Evolutionary conservation across 2,329 filamentous ascomycete species (phyloP).

Genomic region (Neonectria ditissima): DNA sequence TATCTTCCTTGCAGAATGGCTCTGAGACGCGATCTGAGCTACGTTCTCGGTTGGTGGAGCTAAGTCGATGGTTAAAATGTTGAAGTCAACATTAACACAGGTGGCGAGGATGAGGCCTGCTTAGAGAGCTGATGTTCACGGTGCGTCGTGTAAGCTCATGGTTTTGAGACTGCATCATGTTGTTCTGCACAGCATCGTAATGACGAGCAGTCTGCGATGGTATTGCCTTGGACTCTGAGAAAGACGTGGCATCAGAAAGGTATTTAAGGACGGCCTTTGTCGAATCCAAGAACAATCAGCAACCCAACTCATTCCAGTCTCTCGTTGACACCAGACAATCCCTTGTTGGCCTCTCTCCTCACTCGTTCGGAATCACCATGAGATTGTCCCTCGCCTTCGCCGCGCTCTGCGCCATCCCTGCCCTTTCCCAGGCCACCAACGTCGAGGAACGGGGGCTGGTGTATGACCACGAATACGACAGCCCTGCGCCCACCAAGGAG

Average conservation of each 20-base stretch:
- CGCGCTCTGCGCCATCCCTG: slow-evolving; percentile 38
- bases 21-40: neutral
- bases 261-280: slow-evolving; percentile 8
- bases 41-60: too few relatives aligned
- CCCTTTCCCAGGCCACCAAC: slow-evolving; percentile 21
- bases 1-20: neutral
- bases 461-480: slow-evolving; percentile 7
- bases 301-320: slow-evolving; percentile 11
- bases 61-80: neutral
- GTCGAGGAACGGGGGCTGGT: neutral
- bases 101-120: neutral
- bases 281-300: neutral
- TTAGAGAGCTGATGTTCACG: neutral
- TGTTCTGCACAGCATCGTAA: neutral
- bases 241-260: slow-evolving; percentile 10
- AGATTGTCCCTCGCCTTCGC: slow-evolving; percentile 38
- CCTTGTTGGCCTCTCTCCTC: slow-evolving; percentile 11
- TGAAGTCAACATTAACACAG: neutral
- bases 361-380: slow-evolving; percentile 33
- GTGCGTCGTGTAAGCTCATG: slow-evolving; percentile 3
- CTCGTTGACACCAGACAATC: slow-evolving; percentile 9
- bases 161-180: slow-evolving; percentile 14
- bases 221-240: neutral
- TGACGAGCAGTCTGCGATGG: neutral
- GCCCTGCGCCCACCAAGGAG: neutral